Conservation (phyloP, 805 yeast genomes). For the Pichia manshurica region DNA sequence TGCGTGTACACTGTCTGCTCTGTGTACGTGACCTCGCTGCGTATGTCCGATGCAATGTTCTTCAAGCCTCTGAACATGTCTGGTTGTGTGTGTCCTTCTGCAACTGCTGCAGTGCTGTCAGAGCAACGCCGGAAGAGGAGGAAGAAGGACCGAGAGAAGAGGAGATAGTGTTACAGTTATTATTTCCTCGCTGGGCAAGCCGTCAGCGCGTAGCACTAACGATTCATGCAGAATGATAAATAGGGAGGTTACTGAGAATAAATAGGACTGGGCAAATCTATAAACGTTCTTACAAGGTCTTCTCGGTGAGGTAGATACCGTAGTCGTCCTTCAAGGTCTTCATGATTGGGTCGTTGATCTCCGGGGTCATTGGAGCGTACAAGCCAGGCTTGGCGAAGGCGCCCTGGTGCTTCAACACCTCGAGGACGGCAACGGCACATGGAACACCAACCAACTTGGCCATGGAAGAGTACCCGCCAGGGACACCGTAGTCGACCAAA, state of each 20-base stretch:
- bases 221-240: too few relatives aligned
- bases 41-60: conserved; percentile 17
- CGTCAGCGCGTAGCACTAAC: too few relatives aligned
- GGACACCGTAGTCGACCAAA: conserved; percentile 87
- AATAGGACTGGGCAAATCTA: too few relatives aligned
- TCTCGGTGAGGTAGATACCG: conserved; percentile 83
- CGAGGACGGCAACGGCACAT: conserved; percentile 89
- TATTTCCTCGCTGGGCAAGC: too few relatives aligned
- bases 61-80: conserved; percentile 19
- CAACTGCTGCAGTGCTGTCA: too few relatives aligned
- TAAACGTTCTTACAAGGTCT: conserved; percentile 44
- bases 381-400: conserved; percentile 72
- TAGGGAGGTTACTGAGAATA: too few relatives aligned
- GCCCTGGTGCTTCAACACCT: conserved; percentile 66
- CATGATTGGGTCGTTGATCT: conserved; percentile 86
- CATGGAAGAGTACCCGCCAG: conserved; percentile 95
- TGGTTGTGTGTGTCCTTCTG: not conserved
- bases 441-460: conserved; percentile 98
- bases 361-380: conserved; percentile 88
- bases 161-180: too few relatives aligned
- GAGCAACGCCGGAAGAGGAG: not conserved
- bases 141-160: too few relatives aligned
- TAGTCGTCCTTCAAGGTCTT: conserved; percentile 85
- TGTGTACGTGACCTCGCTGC: conserved; percentile 1
- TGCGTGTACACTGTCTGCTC: not conserved